Base-by-base conservation (phyloP, 2,329 filamentous ascomycete species). In the Ascochyta rabiei region DNA sequence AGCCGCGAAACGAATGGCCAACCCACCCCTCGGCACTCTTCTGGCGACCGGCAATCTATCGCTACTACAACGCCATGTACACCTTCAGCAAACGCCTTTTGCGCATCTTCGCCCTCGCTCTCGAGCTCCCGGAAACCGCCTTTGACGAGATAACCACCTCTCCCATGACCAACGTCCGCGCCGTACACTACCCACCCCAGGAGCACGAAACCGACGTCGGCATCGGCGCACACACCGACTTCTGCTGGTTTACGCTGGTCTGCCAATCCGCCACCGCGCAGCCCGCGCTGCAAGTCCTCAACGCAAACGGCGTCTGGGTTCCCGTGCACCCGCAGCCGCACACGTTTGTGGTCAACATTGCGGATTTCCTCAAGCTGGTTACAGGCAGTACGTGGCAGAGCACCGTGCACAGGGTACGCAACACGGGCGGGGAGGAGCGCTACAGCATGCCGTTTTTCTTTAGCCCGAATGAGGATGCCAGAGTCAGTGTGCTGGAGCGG, bases 391-490 rank as follows among this genome's bases (percentile, higher is more conserved):
- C 54, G 23, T 78, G 76, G 64, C 70, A 71, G 46, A 71, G 69
- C 6, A 78, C 76, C 6, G 76, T 79, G 8, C 76, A 79, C 53
- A 58, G 76, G 0, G 75, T 79, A 15, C 48, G 74, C 8, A 79
- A 79, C 53, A 68, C 66, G 34, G 73, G 72, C 0, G 75, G 76
- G 0, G 66, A 69, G 38, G 70, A 74, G 54, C 61, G 76, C 16
- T 78, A 77, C 52, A 77, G 75, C 28, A 60, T 77, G 52, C 77
- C 76, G 7, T 77, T 78, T 55, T 79, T 78, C 62, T 69, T 74
- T 24, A 73, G 68, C 30, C 72, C 69, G 24, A 68, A 75, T 59
- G 71, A 72, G 41, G 71, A 71, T 56, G 72, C 68, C 7, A 64
- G 52, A 48, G 62, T 76, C 1, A 59, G 64, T 44, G 71, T 74